These are phyloP conservation scores for Phyllosticta capitalensis DNA, from an alignment of 2,329 filamentous ascomycete genomes.

Conservation along the genomic window DNA sequence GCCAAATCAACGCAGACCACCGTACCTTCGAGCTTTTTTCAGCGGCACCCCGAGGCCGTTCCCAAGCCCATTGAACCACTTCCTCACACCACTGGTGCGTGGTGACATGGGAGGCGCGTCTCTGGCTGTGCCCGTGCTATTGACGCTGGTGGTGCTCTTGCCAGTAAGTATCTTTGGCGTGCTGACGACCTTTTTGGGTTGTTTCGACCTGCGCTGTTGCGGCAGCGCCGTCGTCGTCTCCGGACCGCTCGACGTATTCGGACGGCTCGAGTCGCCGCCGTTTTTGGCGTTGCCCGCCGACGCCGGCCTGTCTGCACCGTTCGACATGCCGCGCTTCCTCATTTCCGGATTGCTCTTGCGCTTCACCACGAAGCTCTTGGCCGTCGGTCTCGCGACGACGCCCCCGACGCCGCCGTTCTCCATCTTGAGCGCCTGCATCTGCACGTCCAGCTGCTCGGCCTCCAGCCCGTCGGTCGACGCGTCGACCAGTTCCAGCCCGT, in stretches of 20 bases:
- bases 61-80: conserved; percentile 2
- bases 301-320: background rate
- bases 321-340: background rate
- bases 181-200: background rate
- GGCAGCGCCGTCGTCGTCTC: background rate
- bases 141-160: background rate
- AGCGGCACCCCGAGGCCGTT: background rate
- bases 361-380: background rate
- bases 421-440: background rate
- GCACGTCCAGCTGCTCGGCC: background rate
- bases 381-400: background rate
- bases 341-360: background rate
- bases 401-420: background rate
- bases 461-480: background rate
- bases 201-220: background rate
- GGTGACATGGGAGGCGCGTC: background rate
- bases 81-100: conserved; percentile 5
- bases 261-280: background rate
- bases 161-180: background rate
- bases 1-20: background rate
- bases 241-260: background rate
- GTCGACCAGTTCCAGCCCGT: background rate
- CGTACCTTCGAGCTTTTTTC: conserved; percentile 7
- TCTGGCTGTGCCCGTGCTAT: background rate
- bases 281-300: background rate